These are phyloP conservation scores for Hypoxylon sp. DNA, from an alignment of 2,329 filamentous ascomycete species.

Conservation along the genomic window DNA sequence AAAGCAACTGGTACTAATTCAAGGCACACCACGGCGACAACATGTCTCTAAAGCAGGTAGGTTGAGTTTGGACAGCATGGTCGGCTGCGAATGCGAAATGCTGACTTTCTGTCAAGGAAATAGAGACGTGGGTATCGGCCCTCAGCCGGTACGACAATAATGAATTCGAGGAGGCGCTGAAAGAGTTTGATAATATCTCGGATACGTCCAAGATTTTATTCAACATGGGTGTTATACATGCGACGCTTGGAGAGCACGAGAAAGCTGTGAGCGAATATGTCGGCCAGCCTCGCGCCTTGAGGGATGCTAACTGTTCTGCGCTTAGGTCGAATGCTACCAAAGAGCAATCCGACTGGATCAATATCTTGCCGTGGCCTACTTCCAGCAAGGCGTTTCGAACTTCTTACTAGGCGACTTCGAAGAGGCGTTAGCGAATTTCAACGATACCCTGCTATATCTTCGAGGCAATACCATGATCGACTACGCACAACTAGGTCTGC, in stretches of 20 bases:
- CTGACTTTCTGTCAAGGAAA: slow-evolving; percentile 76
- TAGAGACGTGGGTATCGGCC: slow-evolving; percentile 97
- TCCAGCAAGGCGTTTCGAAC: slow-evolving; percentile 98
- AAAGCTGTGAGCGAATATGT: slow-evolving; percentile 79
- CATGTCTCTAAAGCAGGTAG: slow-evolving; percentile 57
- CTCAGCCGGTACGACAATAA: slow-evolving; percentile 95
- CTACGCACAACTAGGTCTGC: slow-evolving; percentile 93
- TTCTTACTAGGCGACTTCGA: slow-evolving; percentile 98
- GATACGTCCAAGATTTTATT: slow-evolving; percentile 99
- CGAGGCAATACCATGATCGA: slow-evolving; percentile 98
- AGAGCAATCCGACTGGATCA: slow-evolving; percentile 90
- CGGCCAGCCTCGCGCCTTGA: slow-evolving; percentile 11
- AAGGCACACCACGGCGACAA: slow-evolving; percentile 40
- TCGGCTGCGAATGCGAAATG: slow-evolving; percentile 13
- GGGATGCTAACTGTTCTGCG: slow-evolving; percentile 40
- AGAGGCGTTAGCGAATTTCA: slow-evolving; percentile 97
- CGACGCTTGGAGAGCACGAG: slow-evolving; percentile 94
- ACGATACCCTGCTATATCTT: slow-evolving; percentile 94
- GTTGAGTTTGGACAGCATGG: slow-evolving; percentile 13
- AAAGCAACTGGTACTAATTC: slow-evolving; percentile 47
- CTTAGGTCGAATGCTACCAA: slow-evolving; percentile 93
- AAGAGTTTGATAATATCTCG: slow-evolving; percentile 86
- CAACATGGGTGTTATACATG: slow-evolving; percentile 98
- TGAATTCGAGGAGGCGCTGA: slow-evolving; percentile 92
- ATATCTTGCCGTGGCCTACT: slow-evolving; percentile 97